Evolutionary conservation across 371 early-diverging fungal genomes (phyloP).

Genomic region (Choanephora cucurbitarum): DNA sequence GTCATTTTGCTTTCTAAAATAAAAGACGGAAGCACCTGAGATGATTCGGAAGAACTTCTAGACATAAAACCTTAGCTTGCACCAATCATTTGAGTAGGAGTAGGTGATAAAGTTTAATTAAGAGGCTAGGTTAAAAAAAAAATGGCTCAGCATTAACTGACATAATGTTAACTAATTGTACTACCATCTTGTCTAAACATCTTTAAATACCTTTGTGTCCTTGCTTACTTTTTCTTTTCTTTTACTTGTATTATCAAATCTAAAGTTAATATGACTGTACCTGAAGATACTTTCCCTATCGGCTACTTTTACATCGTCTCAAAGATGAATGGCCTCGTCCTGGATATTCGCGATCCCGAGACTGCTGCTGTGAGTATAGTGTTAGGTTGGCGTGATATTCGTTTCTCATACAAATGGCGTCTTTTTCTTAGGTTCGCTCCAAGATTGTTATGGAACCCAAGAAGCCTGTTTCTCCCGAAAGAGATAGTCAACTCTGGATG

Average conservation of each 20-base stretch:
- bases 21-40: too few relatives aligned
- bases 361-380: constrained; percentile 12
- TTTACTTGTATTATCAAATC: constrained; percentile 4
- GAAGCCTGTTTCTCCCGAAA: constrained; percentile 34
- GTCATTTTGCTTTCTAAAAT: too few relatives aligned
- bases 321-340: constrained; percentile 35
- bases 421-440: constrained; percentile 26
- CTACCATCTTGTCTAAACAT: too few relatives aligned
- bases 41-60: too few relatives aligned
- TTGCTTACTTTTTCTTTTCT: not conserved
- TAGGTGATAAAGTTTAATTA: too few relatives aligned
- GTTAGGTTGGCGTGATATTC: not conserved
- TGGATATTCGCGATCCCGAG: constrained; percentile 30
- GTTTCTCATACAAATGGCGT: not conserved
- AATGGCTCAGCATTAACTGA: too few relatives aligned
- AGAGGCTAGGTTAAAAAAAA: too few relatives aligned
- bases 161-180: too few relatives aligned
- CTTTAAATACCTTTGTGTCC: too few relatives aligned
- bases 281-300: constrained; percentile 35
- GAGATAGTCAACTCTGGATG: constrained; percentile 48
- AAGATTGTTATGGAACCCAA: constrained; percentile 40
- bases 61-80: too few relatives aligned
- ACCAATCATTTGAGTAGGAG: too few relatives aligned
- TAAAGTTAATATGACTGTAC: constrained; percentile 39
- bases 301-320: constrained; percentile 47